These are phyloP conservation scores for Pichia insulana DNA, from an alignment of 805 yeast species.

Conservation along the genomic window DNA sequence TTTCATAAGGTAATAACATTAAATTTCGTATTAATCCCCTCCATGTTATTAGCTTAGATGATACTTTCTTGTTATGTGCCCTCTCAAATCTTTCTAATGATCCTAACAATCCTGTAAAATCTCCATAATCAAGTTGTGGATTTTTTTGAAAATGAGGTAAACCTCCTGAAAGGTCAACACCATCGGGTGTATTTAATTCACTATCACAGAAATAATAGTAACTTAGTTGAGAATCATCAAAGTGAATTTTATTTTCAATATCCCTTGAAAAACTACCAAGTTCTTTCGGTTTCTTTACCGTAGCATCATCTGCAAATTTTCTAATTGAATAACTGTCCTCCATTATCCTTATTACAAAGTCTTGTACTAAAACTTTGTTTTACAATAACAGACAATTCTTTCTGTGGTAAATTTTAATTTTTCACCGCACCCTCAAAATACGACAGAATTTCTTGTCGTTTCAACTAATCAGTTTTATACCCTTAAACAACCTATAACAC, in stretches of 20 bases:
- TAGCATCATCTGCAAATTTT: conserved; percentile 44
- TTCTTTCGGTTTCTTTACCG: conserved; percentile 82
- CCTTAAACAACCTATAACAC: no score
- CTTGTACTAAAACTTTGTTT: no score
- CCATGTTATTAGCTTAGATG: conserved; percentile 68
- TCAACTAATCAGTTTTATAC: not conserved
- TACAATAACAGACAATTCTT: no score
- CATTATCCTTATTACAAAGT: conserved; percentile 34
- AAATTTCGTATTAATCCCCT: conserved; percentile 77
- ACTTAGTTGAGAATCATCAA: conserved; percentile 47
- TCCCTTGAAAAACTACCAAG: conserved; percentile 58
- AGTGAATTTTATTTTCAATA: conserved; percentile 35
- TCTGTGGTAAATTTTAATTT: no score
- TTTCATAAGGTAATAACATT: conserved; percentile 56
- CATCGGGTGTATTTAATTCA: conserved; percentile 42
- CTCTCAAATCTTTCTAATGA: conserved; percentile 53
- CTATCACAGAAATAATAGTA: conserved; percentile 79
- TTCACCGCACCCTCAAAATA: no score
- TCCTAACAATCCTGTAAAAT: conserved; percentile 46
- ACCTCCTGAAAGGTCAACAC: conserved; percentile 59
- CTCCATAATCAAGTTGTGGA: conserved; percentile 47
- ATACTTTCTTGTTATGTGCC: conserved; percentile 34
- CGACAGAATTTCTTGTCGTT: no score
- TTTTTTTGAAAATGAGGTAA: conserved; percentile 46
- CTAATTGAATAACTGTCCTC: conserved; percentile 9